phyloP scores from a whole-genome alignment of 495 filamentous ascomycete genomes.

The Penicillium silybi region DNA sequence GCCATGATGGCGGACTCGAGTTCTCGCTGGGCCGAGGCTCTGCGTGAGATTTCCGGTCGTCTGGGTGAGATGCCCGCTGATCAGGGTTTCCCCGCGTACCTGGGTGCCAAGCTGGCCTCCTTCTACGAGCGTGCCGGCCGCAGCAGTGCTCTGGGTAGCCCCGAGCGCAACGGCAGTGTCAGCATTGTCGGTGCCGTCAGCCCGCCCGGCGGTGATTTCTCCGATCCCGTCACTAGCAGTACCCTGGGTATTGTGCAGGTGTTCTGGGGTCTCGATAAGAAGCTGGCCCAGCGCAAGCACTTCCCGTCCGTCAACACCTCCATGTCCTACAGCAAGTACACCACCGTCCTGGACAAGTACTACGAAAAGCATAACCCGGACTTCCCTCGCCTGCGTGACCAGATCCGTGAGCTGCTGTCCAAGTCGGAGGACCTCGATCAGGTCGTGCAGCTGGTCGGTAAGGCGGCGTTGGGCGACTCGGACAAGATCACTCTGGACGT shows the following conservation, averaged over 20 bases:
- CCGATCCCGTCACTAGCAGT: conserved; percentile 91
- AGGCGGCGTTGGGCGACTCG: conserved; percentile 89
- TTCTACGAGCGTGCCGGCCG: conserved; percentile 99
- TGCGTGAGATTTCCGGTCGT: conserved; percentile 98
- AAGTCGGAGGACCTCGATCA: conserved; percentile 97
- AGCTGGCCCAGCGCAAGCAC: conserved; percentile 97
- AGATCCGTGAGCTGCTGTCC: conserved; percentile 86
- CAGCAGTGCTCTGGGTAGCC: conserved; percentile 79
- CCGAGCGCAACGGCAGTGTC: conserved; percentile 82
- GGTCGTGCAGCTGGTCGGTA: conserved; percentile 97
- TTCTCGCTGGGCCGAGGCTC: conserved; percentile 96
- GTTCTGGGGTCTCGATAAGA: conserved; percentile 99
- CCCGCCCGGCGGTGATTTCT: conserved; percentile 98
- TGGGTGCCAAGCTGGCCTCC: conserved; percentile 92
- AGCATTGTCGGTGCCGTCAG: conserved; percentile 98
- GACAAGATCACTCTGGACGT: conserved; percentile 99
- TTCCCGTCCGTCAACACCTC: conserved; percentile 98
- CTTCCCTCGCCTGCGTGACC: conserved; percentile 87
- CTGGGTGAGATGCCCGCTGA: conserved; percentile 99
- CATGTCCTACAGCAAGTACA: conserved; percentile 97
- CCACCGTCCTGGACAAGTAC: conserved; percentile 75
- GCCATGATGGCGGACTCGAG: conserved; percentile 99
- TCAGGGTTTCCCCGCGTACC: conserved; percentile 98
- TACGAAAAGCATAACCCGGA: conserved; percentile 91
- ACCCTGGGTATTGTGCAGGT: conserved; percentile 98